Evolutionary conservation across 805 yeast species (phyloP), one percentile per base, ranked within the genome.

Genomic region (Candida ovalis): DNA sequence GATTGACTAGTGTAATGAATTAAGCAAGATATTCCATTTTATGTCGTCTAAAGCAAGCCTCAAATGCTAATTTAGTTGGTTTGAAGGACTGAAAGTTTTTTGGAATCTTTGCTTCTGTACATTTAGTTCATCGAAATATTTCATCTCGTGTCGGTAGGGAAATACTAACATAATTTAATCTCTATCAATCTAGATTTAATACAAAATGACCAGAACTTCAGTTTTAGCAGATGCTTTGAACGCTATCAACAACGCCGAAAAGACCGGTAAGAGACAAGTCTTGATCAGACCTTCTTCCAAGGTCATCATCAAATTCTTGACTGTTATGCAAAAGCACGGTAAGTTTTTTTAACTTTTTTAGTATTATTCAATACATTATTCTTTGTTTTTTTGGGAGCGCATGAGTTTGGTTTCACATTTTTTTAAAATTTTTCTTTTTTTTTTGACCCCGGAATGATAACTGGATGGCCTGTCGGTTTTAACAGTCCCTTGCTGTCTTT

Each of bases 261-360:
- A 90, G 81, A 85, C 96, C 78, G 97, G 97, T 78, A 91, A 91
- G 84, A 88, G 97, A 81, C 97, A 91, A 81, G 97, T 91, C 69
- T 78, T 91, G 74, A 86, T 91, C 79, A 88, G 97, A 84, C 97
- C 97, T 63, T 89, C 97, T 47, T 91, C 97, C 72, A 91, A 91
- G 87, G 97, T 91, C 68, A 90, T 91, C 80, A 83, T 91, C 86
- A 91, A 89, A 80, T 91, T 89, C 80, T 82, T 91, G 75, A 81
- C 88, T 71, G 97, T 91, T 67, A 90, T 91, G 88, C 97, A 91
- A 82, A 89, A 82, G 80, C 97, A 91, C 76, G 97, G 82, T 35
- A 35, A 17, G 38, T 35, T 10, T 30, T 25, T 25, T 25, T 25
- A 25, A 25, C 28, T 25, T n/a, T n/a, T n/a, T n/a, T 7, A 10